phyloP scores from a whole-genome alignment of 140 eudicot species.

The Stevia rebaudiana region DNA sequence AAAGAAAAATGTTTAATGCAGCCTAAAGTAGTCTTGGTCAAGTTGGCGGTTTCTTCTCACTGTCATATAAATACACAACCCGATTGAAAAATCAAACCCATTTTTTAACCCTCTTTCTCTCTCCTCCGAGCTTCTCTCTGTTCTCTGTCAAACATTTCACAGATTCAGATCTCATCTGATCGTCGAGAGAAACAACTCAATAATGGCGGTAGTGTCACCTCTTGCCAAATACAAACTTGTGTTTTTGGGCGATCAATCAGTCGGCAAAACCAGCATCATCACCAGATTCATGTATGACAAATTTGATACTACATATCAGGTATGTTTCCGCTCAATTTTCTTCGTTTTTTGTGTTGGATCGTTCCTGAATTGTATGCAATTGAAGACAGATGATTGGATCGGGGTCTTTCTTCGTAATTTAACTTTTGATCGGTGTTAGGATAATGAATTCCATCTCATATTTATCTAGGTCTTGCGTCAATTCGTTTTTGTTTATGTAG shows the following conservation, averaged over 20 bases:
- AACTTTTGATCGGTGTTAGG: conserved; percentile 7
- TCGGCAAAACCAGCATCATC: conserved; percentile 23
- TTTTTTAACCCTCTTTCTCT: neutral
- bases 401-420: neutral
- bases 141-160: conserved; percentile 1
- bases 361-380: conserved; percentile 8
- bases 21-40: neutral
- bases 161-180: conserved; percentile 7
- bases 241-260: conserved; percentile 19
- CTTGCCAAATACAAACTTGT: conserved; percentile 16
- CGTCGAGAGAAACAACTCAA: neutral
- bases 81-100: neutral
- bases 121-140: neutral
- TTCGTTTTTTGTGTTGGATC: neutral
- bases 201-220: conserved; percentile 10
- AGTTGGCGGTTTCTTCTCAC: conserved; percentile 1
- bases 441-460: neutral
- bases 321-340: neutral
- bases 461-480: conserved; percentile 5
- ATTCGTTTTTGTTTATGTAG: conserved; percentile 1
- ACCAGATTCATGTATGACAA: conserved; percentile 28
- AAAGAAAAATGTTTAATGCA: too few relatives aligned
- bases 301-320: conserved; percentile 25
- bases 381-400: conserved; percentile 14
- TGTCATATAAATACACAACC: neutral